Percentiles rank a stretch among this genome's conserved stretches.
Evolutionary conservation across 176 grass and related monocot genomes (phyloP).

Genomic region (Musa itinerans): DNA sequence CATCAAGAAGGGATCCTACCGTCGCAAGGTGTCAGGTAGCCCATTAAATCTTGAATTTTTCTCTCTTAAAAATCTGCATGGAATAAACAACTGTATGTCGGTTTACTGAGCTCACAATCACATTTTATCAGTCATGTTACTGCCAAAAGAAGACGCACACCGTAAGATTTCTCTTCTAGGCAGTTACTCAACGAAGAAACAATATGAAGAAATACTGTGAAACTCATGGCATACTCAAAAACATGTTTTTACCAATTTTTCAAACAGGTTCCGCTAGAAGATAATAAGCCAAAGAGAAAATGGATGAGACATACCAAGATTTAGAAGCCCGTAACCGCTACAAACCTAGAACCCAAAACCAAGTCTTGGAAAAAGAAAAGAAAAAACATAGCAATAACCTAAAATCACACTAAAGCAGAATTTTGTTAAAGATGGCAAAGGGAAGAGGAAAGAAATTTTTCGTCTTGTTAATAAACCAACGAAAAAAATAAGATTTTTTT

Average conservation of each 20-base stretch:
- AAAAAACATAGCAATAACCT: too few relatives aligned
- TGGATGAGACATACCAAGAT: background rate
- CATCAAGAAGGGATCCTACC: background rate
- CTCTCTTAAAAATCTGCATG: too few relatives aligned
- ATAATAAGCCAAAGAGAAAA: background rate
- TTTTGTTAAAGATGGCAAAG: background rate
- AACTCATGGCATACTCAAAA: background rate
- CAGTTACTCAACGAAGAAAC: background rate
- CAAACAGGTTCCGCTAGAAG: background rate
- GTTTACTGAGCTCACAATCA: background rate
- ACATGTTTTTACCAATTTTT: background rate
- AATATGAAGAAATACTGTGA: background rate
- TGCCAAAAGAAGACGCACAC: too few relatives aligned
- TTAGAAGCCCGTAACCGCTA: background rate
- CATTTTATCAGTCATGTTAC: too few relatives aligned
- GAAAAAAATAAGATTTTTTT: background rate
- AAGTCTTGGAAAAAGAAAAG: too few relatives aligned
- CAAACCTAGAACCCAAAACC: too few relatives aligned
- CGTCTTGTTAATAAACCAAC: slow-evolving; percentile 8
- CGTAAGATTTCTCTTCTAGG: too few relatives aligned
- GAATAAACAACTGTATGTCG: too few relatives aligned
- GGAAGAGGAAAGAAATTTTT: background rate
- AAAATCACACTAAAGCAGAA: background rate
- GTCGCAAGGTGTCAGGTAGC: background rate
- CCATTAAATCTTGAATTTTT: background rate